Evolutionary conservation across 2,329 filamentous ascomycete genomes (phyloP).

Genomic region (Cercospora sp.): DNA sequence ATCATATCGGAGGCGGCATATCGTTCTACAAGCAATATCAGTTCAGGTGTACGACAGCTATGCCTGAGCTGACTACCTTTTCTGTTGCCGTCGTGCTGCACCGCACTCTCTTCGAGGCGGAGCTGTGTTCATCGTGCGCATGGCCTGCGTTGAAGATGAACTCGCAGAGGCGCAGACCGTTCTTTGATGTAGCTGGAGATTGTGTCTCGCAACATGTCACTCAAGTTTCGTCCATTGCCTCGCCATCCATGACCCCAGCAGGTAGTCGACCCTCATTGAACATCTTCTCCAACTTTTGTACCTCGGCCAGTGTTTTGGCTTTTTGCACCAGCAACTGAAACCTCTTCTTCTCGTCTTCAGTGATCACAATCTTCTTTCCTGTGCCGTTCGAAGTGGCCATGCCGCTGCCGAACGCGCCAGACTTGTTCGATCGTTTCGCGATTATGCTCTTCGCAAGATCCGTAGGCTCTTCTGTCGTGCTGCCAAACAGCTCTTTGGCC

Average conservation of each 20-base stretch:
- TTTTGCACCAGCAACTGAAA: conserved; percentile 85
- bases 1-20: neutral
- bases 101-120: neutral
- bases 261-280: conserved; percentile 86
- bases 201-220: neutral
- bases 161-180: neutral
- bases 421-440: conserved; percentile 70
- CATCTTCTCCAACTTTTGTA: conserved; percentile 86
- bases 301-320: conserved; percentile 86
- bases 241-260: conserved; percentile 32
- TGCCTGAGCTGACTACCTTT: conserved; percentile 14
- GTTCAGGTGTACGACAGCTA: conserved; percentile 8
- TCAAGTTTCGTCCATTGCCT: conserved; percentile 41
- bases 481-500: conserved; percentile 81
- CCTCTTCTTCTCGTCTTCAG: conserved; percentile 81
- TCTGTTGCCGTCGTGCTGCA: neutral
- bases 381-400: conserved; percentile 51
- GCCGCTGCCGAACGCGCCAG: conserved; percentile 46
- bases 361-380: conserved; percentile 55
- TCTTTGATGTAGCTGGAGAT: neutral
- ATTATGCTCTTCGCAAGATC: conserved; percentile 82
- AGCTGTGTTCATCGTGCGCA: neutral
- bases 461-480: conserved; percentile 68
- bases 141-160: neutral
- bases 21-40: conserved; percentile 5